A percentile compares a stretch with the other conserved stretches of the same genome.
Conservation (phyloP, 2,329 filamentous ascomycete genomes). For the Cladosporium phlei region DNA sequence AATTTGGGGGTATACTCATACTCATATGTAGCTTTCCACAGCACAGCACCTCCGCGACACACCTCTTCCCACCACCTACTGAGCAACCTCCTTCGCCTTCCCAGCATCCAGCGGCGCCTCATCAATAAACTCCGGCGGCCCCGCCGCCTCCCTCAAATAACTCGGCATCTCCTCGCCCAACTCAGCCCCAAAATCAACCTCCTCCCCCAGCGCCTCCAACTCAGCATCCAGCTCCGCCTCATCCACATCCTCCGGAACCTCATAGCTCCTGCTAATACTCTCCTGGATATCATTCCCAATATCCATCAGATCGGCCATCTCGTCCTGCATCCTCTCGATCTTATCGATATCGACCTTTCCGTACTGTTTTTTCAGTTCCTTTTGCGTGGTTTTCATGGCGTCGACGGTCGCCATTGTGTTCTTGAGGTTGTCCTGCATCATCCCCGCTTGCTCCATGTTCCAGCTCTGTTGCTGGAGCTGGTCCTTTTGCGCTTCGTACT, state of each 20-base stretch:
- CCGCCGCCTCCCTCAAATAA: conserved; percentile 73
- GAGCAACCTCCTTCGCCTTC: conserved; percentile 30
- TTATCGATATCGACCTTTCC: conserved; percentile 96
- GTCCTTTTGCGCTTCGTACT: conserved; percentile 90
- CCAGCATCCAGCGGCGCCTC: conserved; percentile 59
- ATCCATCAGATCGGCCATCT: conserved; percentile 98
- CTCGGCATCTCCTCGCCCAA: conserved; percentile 61
- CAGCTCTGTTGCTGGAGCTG: conserved; percentile 91
- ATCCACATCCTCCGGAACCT: conserved; percentile 93
- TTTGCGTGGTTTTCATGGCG: conserved; percentile 94
- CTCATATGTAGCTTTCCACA: no score
- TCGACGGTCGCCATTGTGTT: conserved; percentile 98
- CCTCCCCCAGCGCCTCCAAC: conserved; percentile 86
- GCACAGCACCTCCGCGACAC: no score
- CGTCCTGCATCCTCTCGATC: conserved; percentile 95
- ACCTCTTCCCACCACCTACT: conserved; percentile 10
- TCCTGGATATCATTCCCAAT: conserved; percentile 98
- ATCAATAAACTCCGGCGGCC: conserved; percentile 82
- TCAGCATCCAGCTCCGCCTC: conserved; percentile 95
- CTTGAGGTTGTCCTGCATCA: conserved; percentile 98
- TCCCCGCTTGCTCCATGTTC: conserved; percentile 98
- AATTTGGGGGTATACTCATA: no score
- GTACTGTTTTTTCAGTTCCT: conserved; percentile 87
- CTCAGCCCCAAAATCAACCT: conserved; percentile 79
- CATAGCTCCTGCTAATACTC: conserved; percentile 83